Evolutionary conservation across 768 basidiomycete species (phyloP), one percentile per base, ranked within the genome.

Genomic region (Leccinum longicurvipes): DNA sequence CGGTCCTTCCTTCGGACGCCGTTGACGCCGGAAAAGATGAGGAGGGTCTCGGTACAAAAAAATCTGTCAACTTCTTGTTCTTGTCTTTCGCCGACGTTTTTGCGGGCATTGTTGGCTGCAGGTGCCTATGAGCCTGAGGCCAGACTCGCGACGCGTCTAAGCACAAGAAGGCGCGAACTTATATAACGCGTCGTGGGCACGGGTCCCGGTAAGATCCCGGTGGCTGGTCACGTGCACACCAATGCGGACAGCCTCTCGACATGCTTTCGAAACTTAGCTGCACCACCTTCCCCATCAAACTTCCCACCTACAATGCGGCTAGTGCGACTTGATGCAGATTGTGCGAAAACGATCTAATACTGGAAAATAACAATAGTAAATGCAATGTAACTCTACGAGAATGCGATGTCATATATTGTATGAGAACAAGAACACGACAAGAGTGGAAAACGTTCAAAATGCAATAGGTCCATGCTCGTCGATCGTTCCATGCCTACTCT

Each of bases 51-150:
- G 72, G 75, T 34, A 67, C 27, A 54, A 83, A 83, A 61, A 79
- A 84, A 36, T 79, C 75, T 7, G 79, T 80, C 24, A 84, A 51
- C 25, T 57, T 73, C 36, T 55, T 64, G 57, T 64, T 65, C 24
- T 57, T 58, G 49, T 59, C 47, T 55, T 57, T 59, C 48, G 23
- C 19, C 0, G 55, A 27, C 7, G 56, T 50, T 67, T 59, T 56
- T 39, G 56, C 10, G 39, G 57, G 56, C 68, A 75, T 66, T 48
- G 50, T 54, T 17, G 21, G 42, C 45, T 15, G 49, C 25, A 45
- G 39, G 46, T 24, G 25, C 42, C 42, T 24, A 25, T 50, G 47
- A 53, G 45, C 55, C 6, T 31, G 27, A 27, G 9, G 27, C 6
- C 12, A 31, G 21, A 31, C 27, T 11, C 50, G 50, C 48, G 61